Base-by-base conservation (phyloP, 257 asterid species). In the Solanum pinnatisectum region DNA sequence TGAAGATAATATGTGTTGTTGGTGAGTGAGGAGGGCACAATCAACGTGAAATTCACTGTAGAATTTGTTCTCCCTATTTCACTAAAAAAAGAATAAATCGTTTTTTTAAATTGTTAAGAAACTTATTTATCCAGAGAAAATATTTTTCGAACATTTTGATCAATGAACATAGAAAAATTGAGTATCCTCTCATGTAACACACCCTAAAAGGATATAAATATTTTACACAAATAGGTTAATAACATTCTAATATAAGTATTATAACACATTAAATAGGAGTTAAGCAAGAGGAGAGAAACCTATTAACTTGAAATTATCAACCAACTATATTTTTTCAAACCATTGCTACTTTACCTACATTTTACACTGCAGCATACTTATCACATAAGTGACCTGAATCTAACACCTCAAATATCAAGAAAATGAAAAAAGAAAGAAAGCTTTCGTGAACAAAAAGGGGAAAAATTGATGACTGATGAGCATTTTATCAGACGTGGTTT, bases 281-380 rank as follows among this genome's bases (percentile, higher is more conserved):
- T 9, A 1, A 30, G 70, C 30, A 77, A 72, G 32, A 76, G 15
- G 6, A 36, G 25, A 73, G 35, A 32, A 33, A 16, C 12, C 84
- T 83, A 70, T 60, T 59, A 84, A 84, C 78, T 83, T 49, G 4
- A 20, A 78, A 65, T 44, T 49, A 60, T 81, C 67, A 65, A 74
- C 76, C 78, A 90, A 67, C 88, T 84, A 90, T 68, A 90, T 90
- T 65, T 86, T 89, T 59, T 20, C 88, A 79, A 44, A 85, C 49
- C 88, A 68, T 46, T 65, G 40, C 84, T 70, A 82, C 49, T 52
- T 84, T 60, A n/a, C 87, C 89, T 90, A 88, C 77, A 46, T 82
- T 77, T 73, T 81, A 85, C 85, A 88, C 85, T 36, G 20, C 83
- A 68, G 67, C 70, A 30, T 4, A 84, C 60, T 71, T 52, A 89